Conservation (phyloP, 1,139 yeast genomes). For the Suhomyces bribrorum region DNA sequence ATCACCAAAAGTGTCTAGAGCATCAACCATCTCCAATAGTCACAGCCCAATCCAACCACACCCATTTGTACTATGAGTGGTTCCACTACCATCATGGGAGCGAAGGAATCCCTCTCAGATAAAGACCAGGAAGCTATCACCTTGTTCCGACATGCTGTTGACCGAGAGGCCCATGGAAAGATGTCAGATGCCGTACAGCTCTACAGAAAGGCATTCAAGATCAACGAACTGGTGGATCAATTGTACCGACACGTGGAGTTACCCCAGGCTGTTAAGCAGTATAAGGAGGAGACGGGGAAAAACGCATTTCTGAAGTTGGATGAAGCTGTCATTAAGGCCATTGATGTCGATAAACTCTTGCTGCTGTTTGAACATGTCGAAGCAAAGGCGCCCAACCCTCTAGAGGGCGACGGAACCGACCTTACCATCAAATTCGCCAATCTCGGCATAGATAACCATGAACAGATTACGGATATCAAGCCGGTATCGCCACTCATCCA, state of each 20-base stretch:
- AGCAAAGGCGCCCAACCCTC: constrained; percentile 32
- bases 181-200: constrained; percentile 77
- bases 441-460: constrained; percentile 29
- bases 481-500: constrained; percentile 59
- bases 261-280: constrained; percentile 27
- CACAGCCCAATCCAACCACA: not conserved
- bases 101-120: constrained; percentile 10
- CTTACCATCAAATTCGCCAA: constrained; percentile 33
- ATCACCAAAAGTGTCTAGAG: not conserved
- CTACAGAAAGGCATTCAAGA: constrained; percentile 71
- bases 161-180: constrained; percentile 70
- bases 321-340: constrained; percentile 34
- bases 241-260: constrained; percentile 58
- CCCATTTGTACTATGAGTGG: constrained; percentile 7
- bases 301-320: constrained; percentile 31
- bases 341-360: constrained; percentile 39
- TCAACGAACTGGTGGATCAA: constrained; percentile 68
- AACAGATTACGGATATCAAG: constrained; percentile 24
- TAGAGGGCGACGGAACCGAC: constrained; percentile 21
- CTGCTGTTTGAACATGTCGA: constrained; percentile 32
- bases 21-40: not conserved
- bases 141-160: constrained; percentile 69
- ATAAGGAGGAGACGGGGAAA: constrained; percentile 32
- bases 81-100: constrained; percentile 7
- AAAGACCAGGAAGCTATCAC: constrained; percentile 50